phyloP scores from a whole-genome alignment of 2,329 filamentous ascomycete species.

The Boeremia lycopersici region DNA sequence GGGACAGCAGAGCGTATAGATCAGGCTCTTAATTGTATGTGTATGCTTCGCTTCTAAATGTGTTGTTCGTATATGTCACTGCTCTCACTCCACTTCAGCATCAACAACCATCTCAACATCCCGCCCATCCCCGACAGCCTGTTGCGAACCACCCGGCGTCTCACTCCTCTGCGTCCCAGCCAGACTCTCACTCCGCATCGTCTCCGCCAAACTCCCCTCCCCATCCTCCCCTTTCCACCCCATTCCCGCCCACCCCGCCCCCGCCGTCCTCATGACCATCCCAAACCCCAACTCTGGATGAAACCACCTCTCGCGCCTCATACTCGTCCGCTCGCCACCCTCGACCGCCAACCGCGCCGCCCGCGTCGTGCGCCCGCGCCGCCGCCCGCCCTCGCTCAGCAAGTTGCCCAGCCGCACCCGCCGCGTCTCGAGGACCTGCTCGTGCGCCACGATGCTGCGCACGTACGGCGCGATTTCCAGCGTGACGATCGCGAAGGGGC shows the following conservation, averaged over 20 bases:
- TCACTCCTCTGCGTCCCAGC: neutral
- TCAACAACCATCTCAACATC: neutral
- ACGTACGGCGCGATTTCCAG: conserved; percentile 88
- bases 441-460: conserved; percentile 80
- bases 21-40: neutral
- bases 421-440: conserved; percentile 72
- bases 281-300: conserved; percentile 63
- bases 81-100: neutral
- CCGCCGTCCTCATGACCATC: conserved; percentile 68
- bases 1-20: too few relatives aligned
- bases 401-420: conserved; percentile 67
- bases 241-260: conserved; percentile 50
- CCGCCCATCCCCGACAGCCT: neutral
- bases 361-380: conserved; percentile 72
- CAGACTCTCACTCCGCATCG: neutral
- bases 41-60: neutral
- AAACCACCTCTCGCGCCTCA: conserved; percentile 76
- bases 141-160: neutral
- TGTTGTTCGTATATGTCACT: neutral
- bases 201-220: neutral
- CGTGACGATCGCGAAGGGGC: conserved; percentile 67
- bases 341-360: conserved; percentile 78
- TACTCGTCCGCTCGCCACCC: conserved; percentile 70
- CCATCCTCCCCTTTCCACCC: conserved; percentile 25
- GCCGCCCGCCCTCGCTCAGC: conserved; percentile 64